Conservation (phyloP, 139 green algal genomes). For the Chlorella vulgaris region DNA sequence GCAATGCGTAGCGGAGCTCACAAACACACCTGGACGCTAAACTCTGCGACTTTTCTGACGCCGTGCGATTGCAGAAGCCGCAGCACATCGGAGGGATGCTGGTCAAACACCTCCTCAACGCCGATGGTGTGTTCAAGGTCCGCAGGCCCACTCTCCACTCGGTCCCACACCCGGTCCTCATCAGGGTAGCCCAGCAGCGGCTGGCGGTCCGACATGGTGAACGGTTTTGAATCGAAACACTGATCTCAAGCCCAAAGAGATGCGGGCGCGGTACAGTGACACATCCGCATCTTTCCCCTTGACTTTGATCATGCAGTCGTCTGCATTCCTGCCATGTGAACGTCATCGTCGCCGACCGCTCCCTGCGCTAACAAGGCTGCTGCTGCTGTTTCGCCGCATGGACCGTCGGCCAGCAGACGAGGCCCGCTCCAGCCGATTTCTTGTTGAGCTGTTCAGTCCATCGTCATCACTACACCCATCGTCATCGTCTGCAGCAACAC, state of each 20-base stretch:
- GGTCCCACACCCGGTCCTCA: slow-evolving; percentile 27
- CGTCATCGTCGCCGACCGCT: slow-evolving; percentile 15
- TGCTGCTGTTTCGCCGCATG: background rate
- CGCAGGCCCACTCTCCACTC: background rate
- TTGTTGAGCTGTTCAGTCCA: background rate
- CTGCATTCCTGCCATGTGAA: background rate
- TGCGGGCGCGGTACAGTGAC: too few species aligned
- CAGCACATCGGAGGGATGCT: background rate
- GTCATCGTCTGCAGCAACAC: background rate
- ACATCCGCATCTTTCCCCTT: too few species aligned
- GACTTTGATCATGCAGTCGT: background rate
- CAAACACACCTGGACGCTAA: background rate
- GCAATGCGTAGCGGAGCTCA: background rate
- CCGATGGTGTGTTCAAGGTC: background rate
- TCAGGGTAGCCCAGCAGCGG: slow-evolving; percentile 2
- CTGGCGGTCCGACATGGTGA: background rate
- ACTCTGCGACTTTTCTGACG: slow-evolving; percentile 19
- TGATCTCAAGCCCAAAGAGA: background rate
- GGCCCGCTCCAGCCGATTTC: background rate
- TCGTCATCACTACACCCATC: background rate
- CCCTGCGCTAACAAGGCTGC: background rate
- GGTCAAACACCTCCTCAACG: background rate
- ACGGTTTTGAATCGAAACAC: too few species aligned
- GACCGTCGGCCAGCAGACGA: slow-evolving; percentile 3
- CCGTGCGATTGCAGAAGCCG: background rate